Base-by-base conservation (phyloP, 306 rosid species). In the Hippophae rhamnoides region DNA sequence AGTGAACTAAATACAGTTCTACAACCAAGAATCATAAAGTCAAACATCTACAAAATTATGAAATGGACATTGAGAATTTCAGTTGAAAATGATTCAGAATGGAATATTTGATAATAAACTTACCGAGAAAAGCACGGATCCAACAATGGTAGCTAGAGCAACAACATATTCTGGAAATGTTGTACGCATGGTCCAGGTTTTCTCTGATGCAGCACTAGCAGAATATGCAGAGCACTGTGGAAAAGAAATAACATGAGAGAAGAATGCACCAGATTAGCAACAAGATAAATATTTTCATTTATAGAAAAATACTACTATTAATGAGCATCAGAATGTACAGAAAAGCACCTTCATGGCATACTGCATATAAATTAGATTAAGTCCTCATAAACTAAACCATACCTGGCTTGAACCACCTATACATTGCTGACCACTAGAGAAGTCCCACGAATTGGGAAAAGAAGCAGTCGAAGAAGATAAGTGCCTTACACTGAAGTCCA, bases 141-240 rank as follows among this genome's bases (percentile, higher is more conserved):
- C 99, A 61, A 85, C 93, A 46, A 92, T 92, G 66, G 99, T 92
- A 65, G 96, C 83, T 57, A 92, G 95, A 52, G 99, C 99, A 64
- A 92, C 99, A 27, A 88, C 93, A 71, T 92, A 92, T 92, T 92
- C 99, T 7, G 99, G 99, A 63, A 92, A 92, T 66, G 96, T 81
- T 7, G 99, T 38, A 18, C 95, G 93, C 99, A 85, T 86, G 64
- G 96, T 92, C 99, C 99, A 92, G 31, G 96, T 92, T 73, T 83
- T 87, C 93, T 92, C 93, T 9, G 96, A 81, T 11, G 93, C 75
- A 63, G 86, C 82, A 64, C 56, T 78, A 31, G 95, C 79, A 64
- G 77, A 23, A 78, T 79, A 92, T 49, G 99, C 96, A 27, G 96
- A 80, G 61, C 99, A 92, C 99, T 88, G 76, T 64, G 62, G 4